A percentile compares a stretch with the other conserved stretches of the same genome.
Conservation (phyloP, 2,329 filamentous ascomycete genomes). For the Alternaria burnsii region DNA sequence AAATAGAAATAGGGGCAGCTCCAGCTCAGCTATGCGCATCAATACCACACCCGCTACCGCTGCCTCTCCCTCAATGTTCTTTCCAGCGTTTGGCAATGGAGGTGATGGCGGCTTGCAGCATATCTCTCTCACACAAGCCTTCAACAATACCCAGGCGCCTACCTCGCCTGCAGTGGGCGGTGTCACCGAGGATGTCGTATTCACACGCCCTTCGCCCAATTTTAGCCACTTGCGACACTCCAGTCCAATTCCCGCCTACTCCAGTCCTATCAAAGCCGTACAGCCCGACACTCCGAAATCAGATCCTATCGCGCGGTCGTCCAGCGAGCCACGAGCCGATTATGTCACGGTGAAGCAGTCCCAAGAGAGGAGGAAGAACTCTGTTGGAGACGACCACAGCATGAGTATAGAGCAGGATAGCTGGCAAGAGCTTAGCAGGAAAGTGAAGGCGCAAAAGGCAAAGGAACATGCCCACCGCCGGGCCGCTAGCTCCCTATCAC, state of each 20-base stretch:
- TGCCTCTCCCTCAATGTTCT: conserved; percentile 45
- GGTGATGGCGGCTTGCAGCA: conserved; percentile 30
- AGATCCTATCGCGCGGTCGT: conserved; percentile 38
- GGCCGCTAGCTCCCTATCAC: conserved; percentile 34
- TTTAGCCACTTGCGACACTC: conserved; percentile 47
- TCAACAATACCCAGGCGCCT: conserved; percentile 56
- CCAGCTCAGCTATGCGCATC: conserved; percentile 50
- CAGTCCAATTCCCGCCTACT: conserved; percentile 48
- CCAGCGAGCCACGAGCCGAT: conserved; percentile 54
- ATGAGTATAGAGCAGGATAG: conserved; percentile 36
- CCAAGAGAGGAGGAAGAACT: conserved; percentile 50
- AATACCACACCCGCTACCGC: conserved; percentile 54
- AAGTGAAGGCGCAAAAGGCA: conserved; percentile 27
- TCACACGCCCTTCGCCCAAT: conserved; percentile 58
- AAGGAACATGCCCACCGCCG: conserved; percentile 35
- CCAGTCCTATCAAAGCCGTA: conserved; percentile 50
- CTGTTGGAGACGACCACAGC: conserved; percentile 21
- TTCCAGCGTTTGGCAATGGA: conserved; percentile 41
- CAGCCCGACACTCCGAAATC: conserved; percentile 27
- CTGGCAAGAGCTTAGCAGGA: conserved; percentile 38
- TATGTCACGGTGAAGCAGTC: conserved; percentile 57
- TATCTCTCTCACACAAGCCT: conserved; percentile 57
- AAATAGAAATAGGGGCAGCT: conserved; percentile 50
- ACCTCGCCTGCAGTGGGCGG: conserved; percentile 54
- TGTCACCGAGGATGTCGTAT: conserved; percentile 54